Base-by-base conservation (phyloP, 805 yeast species). In the Kazachstania viticola region DNA sequence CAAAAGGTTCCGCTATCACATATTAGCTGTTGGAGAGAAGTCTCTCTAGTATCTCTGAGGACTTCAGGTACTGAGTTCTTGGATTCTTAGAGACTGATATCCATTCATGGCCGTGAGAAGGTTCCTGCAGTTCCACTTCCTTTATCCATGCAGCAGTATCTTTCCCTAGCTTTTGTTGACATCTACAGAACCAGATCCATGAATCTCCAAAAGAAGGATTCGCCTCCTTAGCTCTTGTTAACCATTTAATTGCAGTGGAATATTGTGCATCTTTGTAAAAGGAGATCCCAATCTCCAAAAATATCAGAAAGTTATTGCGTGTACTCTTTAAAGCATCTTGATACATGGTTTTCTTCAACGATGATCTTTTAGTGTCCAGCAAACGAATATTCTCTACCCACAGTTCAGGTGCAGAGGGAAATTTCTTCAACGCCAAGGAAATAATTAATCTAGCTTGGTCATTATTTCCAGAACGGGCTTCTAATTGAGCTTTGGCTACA, bases 301-400 rank as follows among this genome's bases (percentile, higher is more conserved):
- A 58, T 1, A 88, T 69, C 13, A 62, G 37, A 0, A 77, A 64
- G 31, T 75, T 64, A 39, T 79, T 79, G 27, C 67, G 59, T 0
- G 94, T 80, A 9, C 64, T 64, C 35, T 67, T 71, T 39, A 88
- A 61, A 0, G 95, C 94, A 44, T 77, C 81, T 17, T 75, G 64
- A 32, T 79, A 75, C 6, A 71, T 59, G 13, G 71, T 69, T 51
- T 74, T 67, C 45, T 71, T 60, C 44, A 71, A 59, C 30, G 78
- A 57, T 54, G 69, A 49, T 52, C 65, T 64, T 17, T 35, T 39
- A 34, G 67, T 50, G 39, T 63, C 48, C 9, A 55, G 51, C 14
- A 58, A 40, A 32, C 44, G 49, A 11, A 88, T 62, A 32, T 72
- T 64, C 39, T 72, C 75, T 2, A 69, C 51, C 95, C 95, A 84